Evolutionary conservation across 345 rosid species (phyloP).

Genomic region (Rhodamnia argentea): DNA sequence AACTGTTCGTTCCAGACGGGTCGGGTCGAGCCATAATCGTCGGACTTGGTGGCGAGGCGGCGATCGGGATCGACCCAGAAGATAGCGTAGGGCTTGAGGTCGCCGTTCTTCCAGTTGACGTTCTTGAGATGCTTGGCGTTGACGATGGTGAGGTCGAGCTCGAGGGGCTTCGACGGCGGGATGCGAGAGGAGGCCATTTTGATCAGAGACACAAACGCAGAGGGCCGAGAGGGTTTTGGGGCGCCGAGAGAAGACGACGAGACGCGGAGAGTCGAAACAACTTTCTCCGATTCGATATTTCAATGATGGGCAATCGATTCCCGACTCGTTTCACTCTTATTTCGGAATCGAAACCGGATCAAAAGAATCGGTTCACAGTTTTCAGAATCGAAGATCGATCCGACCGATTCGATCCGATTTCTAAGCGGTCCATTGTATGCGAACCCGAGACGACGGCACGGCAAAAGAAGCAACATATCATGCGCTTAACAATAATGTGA

Average conservation of each 20-base stretch:
- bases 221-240: not conserved
- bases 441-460: no score
- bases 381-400: no score
- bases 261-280: not conserved
- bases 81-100: slow-evolving; percentile 54
- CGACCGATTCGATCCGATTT: no score
- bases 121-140: slow-evolving; percentile 70
- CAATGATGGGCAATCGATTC: no score
- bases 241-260: not conserved
- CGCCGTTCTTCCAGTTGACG: slow-evolving; percentile 83
- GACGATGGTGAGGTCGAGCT: slow-evolving; percentile 42
- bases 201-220: not conserved
- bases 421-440: no score
- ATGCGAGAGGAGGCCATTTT: slow-evolving; percentile 10
- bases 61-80: slow-evolving; percentile 52
- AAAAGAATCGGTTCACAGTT: no score
- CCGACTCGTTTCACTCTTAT: no score
- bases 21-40: slow-evolving; percentile 47
- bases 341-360: no score
- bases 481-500: no score
- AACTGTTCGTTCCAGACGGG: slow-evolving; percentile 48
- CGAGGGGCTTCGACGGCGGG: slow-evolving; percentile 2
- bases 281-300: not conserved
- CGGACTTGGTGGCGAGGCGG: slow-evolving; percentile 52
- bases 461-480: no score